Percentiles rank a stretch among this genome's conserved stretches.
Evolutionary conservation across 208 protist species (phyloP).

Genomic region (Crithidia mellificae): DNA sequence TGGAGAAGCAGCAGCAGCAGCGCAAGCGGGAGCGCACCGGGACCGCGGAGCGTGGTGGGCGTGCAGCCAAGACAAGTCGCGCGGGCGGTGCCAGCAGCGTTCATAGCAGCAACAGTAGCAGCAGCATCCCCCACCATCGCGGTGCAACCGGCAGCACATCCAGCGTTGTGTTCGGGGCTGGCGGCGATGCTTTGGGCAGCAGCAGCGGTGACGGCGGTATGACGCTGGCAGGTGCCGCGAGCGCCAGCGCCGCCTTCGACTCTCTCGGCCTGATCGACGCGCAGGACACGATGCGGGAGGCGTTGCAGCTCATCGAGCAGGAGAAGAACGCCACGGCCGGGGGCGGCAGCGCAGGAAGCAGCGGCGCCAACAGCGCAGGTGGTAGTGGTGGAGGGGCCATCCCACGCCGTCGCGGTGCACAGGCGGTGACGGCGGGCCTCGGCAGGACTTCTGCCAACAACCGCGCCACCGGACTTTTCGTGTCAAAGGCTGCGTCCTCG

Average conservation of each 20-base stretch:
- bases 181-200: too few relatives aligned
- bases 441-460: neutral
- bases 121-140: too few relatives aligned
- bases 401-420: slow-evolving; percentile 1
- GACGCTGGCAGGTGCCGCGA: neutral
- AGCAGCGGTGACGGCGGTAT: neutral
- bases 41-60: slow-evolving; percentile 5
- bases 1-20: slow-evolving; percentile 43
- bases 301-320: slow-evolving; percentile 20
- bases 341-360: neutral
- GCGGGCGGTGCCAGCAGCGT: neutral
- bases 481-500: slow-evolving; percentile 21
- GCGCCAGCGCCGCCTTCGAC: slow-evolving; percentile 11
- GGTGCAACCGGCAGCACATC: too few relatives aligned
- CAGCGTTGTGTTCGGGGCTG: too few relatives aligned
- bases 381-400: neutral
- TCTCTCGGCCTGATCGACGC: slow-evolving; percentile 32
- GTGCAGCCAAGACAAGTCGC: slow-evolving; percentile 24
- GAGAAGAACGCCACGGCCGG: slow-evolving; percentile 8
- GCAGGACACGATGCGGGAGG: slow-evolving; percentile 28
- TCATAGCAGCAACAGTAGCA: neutral
- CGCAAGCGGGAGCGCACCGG: slow-evolving; percentile 42
- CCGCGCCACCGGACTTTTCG: slow-evolving; percentile 17
- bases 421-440: slow-evolving; percentile 1
- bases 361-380: neutral